Evolutionary conservation across 805 yeast species (phyloP).

Genomic region (Candida boidinii): DNA sequence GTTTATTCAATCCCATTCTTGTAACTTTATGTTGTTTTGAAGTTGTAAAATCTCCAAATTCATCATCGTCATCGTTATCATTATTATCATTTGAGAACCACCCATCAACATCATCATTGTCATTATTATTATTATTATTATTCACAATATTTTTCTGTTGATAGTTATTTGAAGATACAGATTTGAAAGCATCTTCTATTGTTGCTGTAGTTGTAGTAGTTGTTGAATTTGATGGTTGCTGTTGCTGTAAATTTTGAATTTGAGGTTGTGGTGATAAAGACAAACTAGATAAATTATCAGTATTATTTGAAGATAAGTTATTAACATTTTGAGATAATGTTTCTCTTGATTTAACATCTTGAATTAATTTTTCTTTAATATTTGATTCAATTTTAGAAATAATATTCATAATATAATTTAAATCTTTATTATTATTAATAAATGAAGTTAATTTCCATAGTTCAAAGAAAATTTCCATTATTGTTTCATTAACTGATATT

Average conservation of each 20-base stretch:
- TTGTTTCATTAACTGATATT: slow-evolving; percentile 19
- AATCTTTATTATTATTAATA: slow-evolving; percentile 14
- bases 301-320: not conserved
- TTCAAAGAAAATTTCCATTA: slow-evolving; percentile 23
- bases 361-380: slow-evolving; percentile 10
- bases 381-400: slow-evolving; percentile 11
- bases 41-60: slow-evolving; percentile 11
- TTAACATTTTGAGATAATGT: not conserved
- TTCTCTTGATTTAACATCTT: slow-evolving; percentile 7
- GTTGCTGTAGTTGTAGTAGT: not conserved
- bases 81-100: not conserved
- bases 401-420: slow-evolving; percentile 11
- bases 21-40: too few relatives aligned
- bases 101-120: not conserved
- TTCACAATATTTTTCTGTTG: not conserved
- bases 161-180: not conserved
- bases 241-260: not conserved
- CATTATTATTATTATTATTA: not conserved
- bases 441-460: slow-evolving; percentile 24
- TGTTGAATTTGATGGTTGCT: not conserved
- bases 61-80: slow-evolving; percentile 6
- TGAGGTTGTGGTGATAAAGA: too few relatives aligned
- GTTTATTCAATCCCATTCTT: too few relatives aligned
- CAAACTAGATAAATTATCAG: too few relatives aligned
- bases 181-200: too few relatives aligned